Evolutionary conservation across 805 yeast genomes (phyloP), one percentile per base, ranked within the genome.

Genomic region (Metschnikowia sp.): DNA sequence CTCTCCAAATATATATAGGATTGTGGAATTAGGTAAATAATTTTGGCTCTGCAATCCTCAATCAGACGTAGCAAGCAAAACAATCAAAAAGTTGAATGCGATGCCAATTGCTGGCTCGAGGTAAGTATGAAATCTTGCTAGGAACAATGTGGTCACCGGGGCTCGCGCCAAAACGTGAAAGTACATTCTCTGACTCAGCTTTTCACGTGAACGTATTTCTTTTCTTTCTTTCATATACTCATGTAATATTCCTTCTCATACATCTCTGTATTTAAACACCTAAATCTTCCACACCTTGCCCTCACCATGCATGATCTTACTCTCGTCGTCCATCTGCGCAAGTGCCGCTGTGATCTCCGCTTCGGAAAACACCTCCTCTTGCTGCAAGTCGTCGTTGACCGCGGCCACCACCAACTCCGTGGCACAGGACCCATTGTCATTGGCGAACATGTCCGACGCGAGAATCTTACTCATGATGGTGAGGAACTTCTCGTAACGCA

Each of bases 221-320:
- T 22, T 22, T 22, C 26, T 1, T 22, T 3, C 26, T 3, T 22
- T 22, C 26, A 7, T 22, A 22, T 22, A 22, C 7, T 22, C 26
- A 22, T 22, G 5, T 22, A 7, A 22, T 22, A 22, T 5, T 22
- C 26, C 11, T 31, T 31, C 33, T 31, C 12, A 6, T 18, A 32
- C 13, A 39, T 9, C 28, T 3, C 7, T 22, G 26, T 22, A 15
- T 15, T 15, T 15, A 34, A 13, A 13, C 15, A 29, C 36, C 42
- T 60, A 69, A 43, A 69, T 63, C 54, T 62, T 63, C 67, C 69
- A 70, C 40, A 72, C 59, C 59, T 69, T 68, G 31, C 71, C 75
- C 50, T 70, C 74, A 43, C 66, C 62, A n/a, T 61, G 48, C 63
- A 65, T 64, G 36, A 72, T 56, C 55, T 66, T 62, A 51, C 68